Percentiles rank a stretch among this genome's conserved stretches.
Evolutionary conservation across 2,329 filamentous ascomycete genomes (phyloP).

Genomic region (Cytospora schulzeri): DNA sequence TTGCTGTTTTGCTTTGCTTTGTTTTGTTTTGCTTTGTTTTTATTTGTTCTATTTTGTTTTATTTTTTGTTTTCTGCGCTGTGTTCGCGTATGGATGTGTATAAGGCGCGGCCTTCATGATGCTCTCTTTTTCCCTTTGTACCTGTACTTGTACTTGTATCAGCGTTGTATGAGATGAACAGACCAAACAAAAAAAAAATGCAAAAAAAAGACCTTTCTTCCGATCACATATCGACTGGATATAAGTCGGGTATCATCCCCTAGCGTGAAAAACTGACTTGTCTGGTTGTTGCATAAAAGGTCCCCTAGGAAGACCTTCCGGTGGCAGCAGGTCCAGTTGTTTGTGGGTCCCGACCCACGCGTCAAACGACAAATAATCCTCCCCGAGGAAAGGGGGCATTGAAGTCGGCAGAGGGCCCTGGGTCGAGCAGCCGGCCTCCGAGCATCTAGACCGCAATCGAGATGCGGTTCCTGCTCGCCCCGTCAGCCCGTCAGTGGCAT

Average conservation of each 20-base stretch:
- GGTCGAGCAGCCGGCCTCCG: background rate
- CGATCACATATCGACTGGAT: background rate
- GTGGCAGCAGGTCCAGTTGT: constrained; percentile 15
- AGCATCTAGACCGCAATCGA: background rate
- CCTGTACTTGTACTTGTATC: constrained; percentile 3
- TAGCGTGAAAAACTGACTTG: background rate
- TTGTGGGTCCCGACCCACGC: constrained; percentile 16
- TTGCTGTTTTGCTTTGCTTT: background rate
- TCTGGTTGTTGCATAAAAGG: too few species aligned
- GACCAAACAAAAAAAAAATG: background rate
- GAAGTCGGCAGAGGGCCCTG: background rate
- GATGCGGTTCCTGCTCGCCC: background rate
- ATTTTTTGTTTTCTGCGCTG: background rate
- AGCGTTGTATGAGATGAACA: background rate
- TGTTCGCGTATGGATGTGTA: constrained; percentile 4
- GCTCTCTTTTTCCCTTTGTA: constrained; percentile 3
- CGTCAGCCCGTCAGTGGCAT: background rate
- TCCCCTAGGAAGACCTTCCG: constrained; percentile 6
- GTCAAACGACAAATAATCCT: background rate
- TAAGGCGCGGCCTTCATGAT: constrained; percentile 1
- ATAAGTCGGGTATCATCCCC: background rate
- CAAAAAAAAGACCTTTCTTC: background rate
- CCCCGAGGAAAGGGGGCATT: background rate
- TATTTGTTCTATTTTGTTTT: background rate
- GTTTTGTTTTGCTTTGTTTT: constrained; percentile 8